A percentile compares a stretch with the other conserved stretches of the same genome.
Conservation (phyloP, 305 asterid species). For the Stenogyne calaminthoides region DNA sequence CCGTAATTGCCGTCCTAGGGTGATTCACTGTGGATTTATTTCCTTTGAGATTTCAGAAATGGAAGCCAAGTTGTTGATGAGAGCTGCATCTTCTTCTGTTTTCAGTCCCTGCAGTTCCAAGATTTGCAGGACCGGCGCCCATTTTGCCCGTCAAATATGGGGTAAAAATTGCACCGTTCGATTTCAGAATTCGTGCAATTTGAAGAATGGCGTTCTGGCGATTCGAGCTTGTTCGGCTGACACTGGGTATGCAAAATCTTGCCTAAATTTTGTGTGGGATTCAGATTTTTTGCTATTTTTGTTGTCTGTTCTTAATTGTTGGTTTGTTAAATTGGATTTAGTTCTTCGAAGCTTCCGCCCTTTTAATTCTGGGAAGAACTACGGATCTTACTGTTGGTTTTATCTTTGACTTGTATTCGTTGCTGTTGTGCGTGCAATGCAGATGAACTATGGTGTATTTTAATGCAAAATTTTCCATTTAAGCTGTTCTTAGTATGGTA, state of each 20-base stretch:
- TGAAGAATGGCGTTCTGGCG: constrained; percentile 28
- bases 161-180: constrained; percentile 27
- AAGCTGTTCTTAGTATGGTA: not conserved
- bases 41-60: constrained; percentile 23
- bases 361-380: not conserved
- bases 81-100: constrained; percentile 35
- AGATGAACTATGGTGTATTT: not conserved
- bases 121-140: constrained; percentile 28
- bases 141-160: constrained; percentile 19
- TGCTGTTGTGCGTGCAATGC: not conserved
- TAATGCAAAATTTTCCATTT: not conserved
- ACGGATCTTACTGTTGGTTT: not conserved
- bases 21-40: not conserved
- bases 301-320: not conserved
- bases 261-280: no score
- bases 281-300: not conserved
- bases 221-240: constrained; percentile 42
- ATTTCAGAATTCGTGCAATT: constrained; percentile 31
- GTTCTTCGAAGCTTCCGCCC: not conserved
- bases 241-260: constrained; percentile 29
- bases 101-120: constrained; percentile 25
- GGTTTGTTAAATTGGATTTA: not conserved
- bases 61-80: constrained; percentile 50
- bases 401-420: not conserved
- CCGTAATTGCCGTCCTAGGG: not conserved